Conservation (phyloP, 176 grass and related monocot genomes). For the Microstegium vimineum region DNA sequence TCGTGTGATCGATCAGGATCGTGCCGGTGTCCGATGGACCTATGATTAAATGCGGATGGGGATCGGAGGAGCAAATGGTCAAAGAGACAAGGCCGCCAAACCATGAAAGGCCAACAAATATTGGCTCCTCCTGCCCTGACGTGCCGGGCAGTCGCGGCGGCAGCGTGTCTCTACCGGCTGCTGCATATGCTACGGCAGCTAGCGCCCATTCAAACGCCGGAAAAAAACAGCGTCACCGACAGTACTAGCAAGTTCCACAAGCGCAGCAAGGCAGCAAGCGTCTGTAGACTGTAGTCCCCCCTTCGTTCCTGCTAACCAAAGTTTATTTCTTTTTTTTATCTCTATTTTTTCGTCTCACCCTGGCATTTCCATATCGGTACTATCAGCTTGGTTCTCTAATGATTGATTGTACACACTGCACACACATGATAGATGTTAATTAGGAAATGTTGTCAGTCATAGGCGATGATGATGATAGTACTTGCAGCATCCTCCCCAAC, state of each 20-base stretch:
- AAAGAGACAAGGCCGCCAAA: slow-evolving; percentile 24
- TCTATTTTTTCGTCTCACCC: neutral
- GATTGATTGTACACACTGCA: neutral
- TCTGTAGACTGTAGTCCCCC: neutral
- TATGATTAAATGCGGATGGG: slow-evolving; percentile 7
- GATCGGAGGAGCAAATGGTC: neutral
- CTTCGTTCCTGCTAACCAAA: neutral
- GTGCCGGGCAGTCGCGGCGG: slow-evolving; percentile 27
- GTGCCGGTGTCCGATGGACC: neutral
- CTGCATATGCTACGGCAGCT: neutral
- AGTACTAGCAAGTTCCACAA: neutral
- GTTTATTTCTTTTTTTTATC: neutral
- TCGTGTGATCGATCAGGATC: neutral
- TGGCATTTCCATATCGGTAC: neutral
- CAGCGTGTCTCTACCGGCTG: neutral
- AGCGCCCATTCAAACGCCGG: neutral
- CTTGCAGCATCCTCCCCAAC: neutral
- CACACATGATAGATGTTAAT: neutral
- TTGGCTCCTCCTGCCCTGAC: slow-evolving; percentile 26
- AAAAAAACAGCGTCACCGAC: slow-evolving; percentile 2
- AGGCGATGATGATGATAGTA: neutral
- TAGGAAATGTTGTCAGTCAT: neutral
- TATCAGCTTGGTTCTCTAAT: slow-evolving; percentile 11
- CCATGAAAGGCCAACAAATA: too few relatives aligned
- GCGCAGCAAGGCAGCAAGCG: neutral